Conservation (phyloP, 495 filamentous ascomycete species). For the Penicillium pulvis region DNA sequence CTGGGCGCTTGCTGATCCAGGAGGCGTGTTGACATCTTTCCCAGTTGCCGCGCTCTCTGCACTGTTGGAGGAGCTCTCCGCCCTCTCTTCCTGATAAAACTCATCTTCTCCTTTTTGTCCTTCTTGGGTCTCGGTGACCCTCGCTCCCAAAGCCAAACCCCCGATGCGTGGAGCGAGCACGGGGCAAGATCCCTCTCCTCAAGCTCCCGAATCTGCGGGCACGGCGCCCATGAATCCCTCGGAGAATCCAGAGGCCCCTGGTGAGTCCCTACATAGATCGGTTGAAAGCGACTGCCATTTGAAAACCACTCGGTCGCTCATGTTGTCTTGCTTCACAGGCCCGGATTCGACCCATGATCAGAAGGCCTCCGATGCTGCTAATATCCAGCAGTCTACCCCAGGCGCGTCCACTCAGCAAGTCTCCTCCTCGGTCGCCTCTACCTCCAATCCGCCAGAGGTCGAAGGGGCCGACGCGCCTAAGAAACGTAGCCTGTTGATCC, state of each 20-base stretch:
- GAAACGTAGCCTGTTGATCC: constrained; percentile 59
- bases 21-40: constrained; percentile 35
- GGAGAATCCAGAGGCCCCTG: constrained; percentile 24
- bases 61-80: constrained; percentile 12
- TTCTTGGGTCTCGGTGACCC: constrained; percentile 12
- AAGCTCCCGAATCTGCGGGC: constrained; percentile 33
- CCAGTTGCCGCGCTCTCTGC: constrained; percentile 26
- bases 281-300: background rate
- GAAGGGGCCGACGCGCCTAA: constrained; percentile 40
- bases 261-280: constrained; percentile 18
- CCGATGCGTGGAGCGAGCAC: constrained; percentile 44
- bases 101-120: constrained; percentile 9
- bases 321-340: constrained; percentile 22
- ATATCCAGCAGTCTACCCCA: constrained; percentile 26
- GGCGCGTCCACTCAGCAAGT: constrained; percentile 28
- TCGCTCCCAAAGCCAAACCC: constrained; percentile 19
- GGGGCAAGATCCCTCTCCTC: constrained; percentile 37
- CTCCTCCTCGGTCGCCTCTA: constrained; percentile 25
- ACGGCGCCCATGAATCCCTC: constrained; percentile 43
- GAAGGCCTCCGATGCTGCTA: constrained; percentile 30
- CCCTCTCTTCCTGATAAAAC: constrained; percentile 1
- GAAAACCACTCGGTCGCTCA: constrained; percentile 14
- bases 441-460: constrained; percentile 9
- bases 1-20: constrained; percentile 37
- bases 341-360: constrained; percentile 33